Evolutionary conservation across 192 early-diverging fungal genomes (phyloP).

Genomic region (Powellomyces hirtus): DNA sequence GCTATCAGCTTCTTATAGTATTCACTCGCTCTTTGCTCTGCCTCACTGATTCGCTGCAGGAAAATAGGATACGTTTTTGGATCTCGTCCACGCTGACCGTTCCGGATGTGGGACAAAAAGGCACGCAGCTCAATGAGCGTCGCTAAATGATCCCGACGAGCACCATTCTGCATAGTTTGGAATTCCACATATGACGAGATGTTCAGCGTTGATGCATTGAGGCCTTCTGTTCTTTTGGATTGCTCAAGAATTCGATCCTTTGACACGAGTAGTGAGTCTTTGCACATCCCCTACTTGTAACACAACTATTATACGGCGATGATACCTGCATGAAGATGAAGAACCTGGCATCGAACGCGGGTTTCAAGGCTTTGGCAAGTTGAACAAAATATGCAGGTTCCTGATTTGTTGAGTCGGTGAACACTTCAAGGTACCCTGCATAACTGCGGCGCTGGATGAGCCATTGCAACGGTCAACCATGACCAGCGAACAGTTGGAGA

Average conservation of each 20-base stretch:
- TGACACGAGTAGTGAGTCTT: not conserved
- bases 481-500: not conserved
- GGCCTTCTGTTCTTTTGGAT: constrained; percentile 21
- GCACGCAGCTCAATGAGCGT: constrained; percentile 22
- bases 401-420: not conserved
- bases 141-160: constrained; percentile 19
- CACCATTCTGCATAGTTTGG: constrained; percentile 33
- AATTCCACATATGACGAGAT: constrained; percentile 35
- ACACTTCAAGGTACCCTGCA: constrained; percentile 21
- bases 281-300: no score
- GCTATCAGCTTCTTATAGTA: constrained; percentile 31
- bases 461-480: no score
- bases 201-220: constrained; percentile 30
- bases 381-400: constrained; percentile 7
- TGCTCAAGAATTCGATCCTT: constrained; percentile 27
- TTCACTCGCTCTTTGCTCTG: constrained; percentile 21
- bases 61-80: constrained; percentile 32
- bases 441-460: not conserved
- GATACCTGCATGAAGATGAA: constrained; percentile 30
- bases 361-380: constrained; percentile 18
- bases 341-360: constrained; percentile 27
- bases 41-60: constrained; percentile 29
- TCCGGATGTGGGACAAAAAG: constrained; percentile 26
- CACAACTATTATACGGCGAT: not conserved
- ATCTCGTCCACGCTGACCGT: constrained; percentile 16